These are phyloP conservation scores for Oxyria digyna DNA, from an alignment of 148 eudicot genomes.

Conservation along the genomic window DNA sequence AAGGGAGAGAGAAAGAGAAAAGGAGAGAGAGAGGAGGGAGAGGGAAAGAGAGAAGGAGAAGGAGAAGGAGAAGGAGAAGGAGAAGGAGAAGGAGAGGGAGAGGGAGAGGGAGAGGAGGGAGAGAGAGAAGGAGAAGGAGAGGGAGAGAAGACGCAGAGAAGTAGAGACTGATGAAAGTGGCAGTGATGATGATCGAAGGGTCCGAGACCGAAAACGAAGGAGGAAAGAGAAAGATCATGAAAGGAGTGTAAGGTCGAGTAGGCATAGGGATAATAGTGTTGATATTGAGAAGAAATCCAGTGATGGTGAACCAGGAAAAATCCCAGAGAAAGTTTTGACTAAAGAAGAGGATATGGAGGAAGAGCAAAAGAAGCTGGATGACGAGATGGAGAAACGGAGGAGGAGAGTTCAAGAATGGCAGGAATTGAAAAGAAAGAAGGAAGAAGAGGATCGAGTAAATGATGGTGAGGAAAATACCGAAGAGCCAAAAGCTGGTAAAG, in stretches of 20 bases:
- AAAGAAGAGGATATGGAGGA: conserved; percentile 67
- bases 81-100: conserved; percentile 9
- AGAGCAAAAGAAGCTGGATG: conserved; percentile 68
- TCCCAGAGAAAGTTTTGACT: conserved; percentile 25
- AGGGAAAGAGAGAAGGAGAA: not conserved
- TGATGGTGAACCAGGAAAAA: conserved; percentile 28
- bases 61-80: conserved; percentile 1
- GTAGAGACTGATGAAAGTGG: conserved; percentile 26
- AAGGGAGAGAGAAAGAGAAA: conserved; percentile 1
- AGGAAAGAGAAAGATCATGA: conserved; percentile 45
- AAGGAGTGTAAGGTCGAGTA: conserved; percentile 24
- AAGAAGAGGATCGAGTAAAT: conserved; percentile 53
- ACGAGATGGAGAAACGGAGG: conserved; percentile 82
- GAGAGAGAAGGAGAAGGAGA: too few species aligned
- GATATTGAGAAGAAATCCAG: conserved; percentile 31
- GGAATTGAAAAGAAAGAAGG: conserved; percentile 38
- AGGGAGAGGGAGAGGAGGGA: too few species aligned
- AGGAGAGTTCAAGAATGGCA: conserved; percentile 94
- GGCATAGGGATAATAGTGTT: conserved; percentile 45
- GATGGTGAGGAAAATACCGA: conserved; percentile 37
- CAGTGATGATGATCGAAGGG: conserved; percentile 35
- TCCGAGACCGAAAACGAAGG: conserved; percentile 40
- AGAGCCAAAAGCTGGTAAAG: conserved; percentile 48
- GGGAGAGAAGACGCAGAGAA: conserved; percentile 24
- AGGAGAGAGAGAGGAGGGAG: conserved; percentile 3